Base-by-base conservation (phyloP, 768 basidiomycete genomes). In the Agaricus subrufescens region DNA sequence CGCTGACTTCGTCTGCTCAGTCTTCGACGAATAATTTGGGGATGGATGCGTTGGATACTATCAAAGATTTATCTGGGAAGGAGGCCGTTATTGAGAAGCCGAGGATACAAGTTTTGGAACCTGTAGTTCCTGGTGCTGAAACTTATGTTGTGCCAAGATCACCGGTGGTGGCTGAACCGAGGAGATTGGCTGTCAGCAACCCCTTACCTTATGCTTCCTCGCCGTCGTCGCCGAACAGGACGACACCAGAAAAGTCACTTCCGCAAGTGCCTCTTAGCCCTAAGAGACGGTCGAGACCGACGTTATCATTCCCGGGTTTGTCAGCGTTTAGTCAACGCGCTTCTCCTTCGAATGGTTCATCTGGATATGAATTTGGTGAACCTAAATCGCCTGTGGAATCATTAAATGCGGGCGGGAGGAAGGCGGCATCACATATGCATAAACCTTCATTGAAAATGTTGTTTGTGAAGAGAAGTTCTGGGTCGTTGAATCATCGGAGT, bases 401-500 rank as follows among this genome's bases (percentile, higher is more conserved):
- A 4, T 37, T 37, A 23, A 4, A 23, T 14, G 26, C 52, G 10
- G 46, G 27, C 43, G 34, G 70, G 71, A 42, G 69, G 70, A 50
- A 67, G 70, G 26, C 67, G 66, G 52, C 74, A 72, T 48, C 62
- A 56, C 66, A 75, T 62, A 51, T 77, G 57, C 89, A 86, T 69
- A 86, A 84, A 50, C 86, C 89, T 0, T 89, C 88, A 2, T 69
- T 89, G 55, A 82, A 83, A 49, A 70, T 88, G 15, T 73, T 89
- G 19, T 86, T 90, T 66, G 75, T 86, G 5, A 68, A 53, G 29
- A 56, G 43, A 40, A 56, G 54, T 49, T 14, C 73, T 2, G 80
- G 84, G 25, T 74, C 81, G 3, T 62, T 80, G 45, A 67, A 68
- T 23, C 34, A 34, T 34, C 7, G 11, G 34, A 34, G 34, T 34